Evolutionary conservation across 1,284 basidiomycete genomes (phyloP), one percentile per base, ranked within the genome.

Genomic region (Thecaphora thlaspeos): DNA sequence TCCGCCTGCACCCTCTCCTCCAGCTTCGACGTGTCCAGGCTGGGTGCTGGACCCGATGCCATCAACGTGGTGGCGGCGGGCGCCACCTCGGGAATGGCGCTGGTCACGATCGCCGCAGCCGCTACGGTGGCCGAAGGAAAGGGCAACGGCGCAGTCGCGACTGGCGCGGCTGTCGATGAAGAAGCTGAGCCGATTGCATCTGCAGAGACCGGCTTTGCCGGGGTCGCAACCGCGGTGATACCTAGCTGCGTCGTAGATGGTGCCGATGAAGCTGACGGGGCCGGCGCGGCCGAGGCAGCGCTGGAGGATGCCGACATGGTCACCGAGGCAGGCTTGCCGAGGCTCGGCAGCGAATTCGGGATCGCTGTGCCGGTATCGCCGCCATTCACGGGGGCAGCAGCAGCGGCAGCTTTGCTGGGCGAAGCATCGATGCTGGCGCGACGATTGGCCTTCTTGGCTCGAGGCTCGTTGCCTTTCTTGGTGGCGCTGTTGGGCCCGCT

Each of bases 371-470:
- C n/a, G n/a, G n/a, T n/a, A n/a, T 28, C 26, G 26, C 5, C 26
- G 26, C 26, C 26, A 28, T 28, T 28, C 26, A 11, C 26, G 11
- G 36, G 26, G 11, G 43, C 40, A 11, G 56, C 47, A 18, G 52
- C 56, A 4, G 48, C 42, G 2, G 42, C 14, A 2, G 48, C 18
- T 28, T 64, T 64, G 21, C 52, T 51, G 5, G 61, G 56, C n/a
- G 61, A 54, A 1, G 49, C 47, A 18, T 61, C 58, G 34, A 61
- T 45, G 41, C 60, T 62, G 11, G 48, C 28, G 5, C 61, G 45
- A 14, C 52, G 39, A 26, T 58, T 55, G 9, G 32, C 26, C 32
- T 52, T 55, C 26, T 43, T 52, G 5, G 47, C 21, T 30, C 55
- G 55, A 23, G 45, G 42, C 36, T 7, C 15, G 26, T 36, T 30